Conservation (phyloP, 176 grass and related monocot genomes). For the Bolboschoenus planiculmis region DNA sequence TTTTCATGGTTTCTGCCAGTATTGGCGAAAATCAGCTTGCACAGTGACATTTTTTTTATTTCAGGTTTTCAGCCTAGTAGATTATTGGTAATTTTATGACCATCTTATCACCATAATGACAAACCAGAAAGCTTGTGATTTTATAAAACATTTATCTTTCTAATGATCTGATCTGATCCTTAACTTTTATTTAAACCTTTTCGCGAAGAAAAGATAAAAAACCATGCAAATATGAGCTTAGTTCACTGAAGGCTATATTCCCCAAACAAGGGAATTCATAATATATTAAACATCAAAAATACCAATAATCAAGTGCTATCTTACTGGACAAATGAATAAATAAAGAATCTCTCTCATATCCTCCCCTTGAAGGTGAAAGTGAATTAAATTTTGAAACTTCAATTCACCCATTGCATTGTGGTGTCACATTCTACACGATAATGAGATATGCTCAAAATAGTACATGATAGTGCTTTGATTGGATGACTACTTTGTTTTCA, state of each 20-base stretch:
- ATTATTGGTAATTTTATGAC: neutral
- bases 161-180: neutral
- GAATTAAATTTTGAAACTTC: neutral
- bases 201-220: neutral
- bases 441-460: neutral
- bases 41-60: neutral
- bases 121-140: neutral
- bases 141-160: neutral
- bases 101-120: neutral
- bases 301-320: neutral
- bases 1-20: neutral
- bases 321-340: neutral
- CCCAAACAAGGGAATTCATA: neutral
- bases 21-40: neutral
- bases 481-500: neutral
- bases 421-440: neutral
- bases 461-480: neutral
- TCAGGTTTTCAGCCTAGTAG: neutral
- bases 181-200: neutral
- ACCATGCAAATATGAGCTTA: neutral
- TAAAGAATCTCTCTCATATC: neutral
- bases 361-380: neutral
- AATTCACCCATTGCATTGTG: neutral
- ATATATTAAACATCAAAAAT: neutral
- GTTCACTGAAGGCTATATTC: neutral